phyloP scores from a whole-genome alignment of 176 grass and related monocot genomes.

The Cenchrus fungigraminus region DNA sequence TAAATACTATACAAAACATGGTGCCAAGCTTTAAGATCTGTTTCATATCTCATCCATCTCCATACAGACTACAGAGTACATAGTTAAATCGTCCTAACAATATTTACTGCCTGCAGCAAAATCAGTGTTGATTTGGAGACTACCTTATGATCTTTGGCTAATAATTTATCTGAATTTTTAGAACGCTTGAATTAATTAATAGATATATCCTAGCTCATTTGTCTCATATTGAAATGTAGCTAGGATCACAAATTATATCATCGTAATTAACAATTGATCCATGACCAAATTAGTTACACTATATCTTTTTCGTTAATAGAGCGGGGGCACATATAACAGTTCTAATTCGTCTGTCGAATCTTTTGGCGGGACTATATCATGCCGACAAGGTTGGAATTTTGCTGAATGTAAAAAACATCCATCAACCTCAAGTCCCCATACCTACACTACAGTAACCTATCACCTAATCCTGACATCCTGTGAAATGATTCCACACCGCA shows the following conservation, averaged over 20 bases:
- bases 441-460: slow-evolving; percentile 15
- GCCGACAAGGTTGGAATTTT: slow-evolving; percentile 47
- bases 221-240: neutral
- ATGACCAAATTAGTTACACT: neutral
- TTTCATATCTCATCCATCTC: neutral
- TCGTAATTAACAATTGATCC: neutral
- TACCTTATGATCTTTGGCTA: neutral
- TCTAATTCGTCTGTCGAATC: neutral
- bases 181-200: neutral
- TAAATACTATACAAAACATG: neutral
- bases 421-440: slow-evolving; percentile 26
- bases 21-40: neutral
- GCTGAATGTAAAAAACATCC: slow-evolving; percentile 25
- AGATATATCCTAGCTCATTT: neutral
- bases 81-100: neutral
- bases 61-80: neutral
- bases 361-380: neutral
- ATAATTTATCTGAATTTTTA: neutral
- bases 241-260: neutral
- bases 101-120: neutral
- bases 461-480: slow-evolving; percentile 45
- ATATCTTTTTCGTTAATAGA: neutral
- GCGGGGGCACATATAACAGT: neutral
- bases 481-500: slow-evolving; percentile 44
- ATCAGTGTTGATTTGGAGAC: neutral